phyloP scores from a whole-genome alignment of 2,329 filamentous ascomycete genomes.

The Colletotrichum plurivorum region DNA sequence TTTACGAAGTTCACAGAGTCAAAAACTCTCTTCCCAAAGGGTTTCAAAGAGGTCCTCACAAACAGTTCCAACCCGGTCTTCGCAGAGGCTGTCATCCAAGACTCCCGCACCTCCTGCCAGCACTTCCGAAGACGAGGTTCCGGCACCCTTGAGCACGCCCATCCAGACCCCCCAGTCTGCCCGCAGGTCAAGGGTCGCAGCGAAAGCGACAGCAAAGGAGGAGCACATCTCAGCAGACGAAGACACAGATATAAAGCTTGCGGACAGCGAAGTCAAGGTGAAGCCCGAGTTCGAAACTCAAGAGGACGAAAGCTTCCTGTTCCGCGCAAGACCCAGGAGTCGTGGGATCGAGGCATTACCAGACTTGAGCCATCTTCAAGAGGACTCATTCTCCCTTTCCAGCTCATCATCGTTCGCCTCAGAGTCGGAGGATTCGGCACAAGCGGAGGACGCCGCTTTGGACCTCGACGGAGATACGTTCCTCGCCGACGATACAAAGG shows the following conservation, averaged over 20 bases:
- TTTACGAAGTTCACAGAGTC: not conserved
- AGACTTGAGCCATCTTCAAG: not conserved
- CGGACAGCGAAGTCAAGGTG: not conserved
- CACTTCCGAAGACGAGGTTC: not conserved
- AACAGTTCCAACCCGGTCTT: not conserved
- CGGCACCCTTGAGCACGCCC: constrained; percentile 27
- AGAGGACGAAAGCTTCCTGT: constrained; percentile 52
- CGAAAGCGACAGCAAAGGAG: not conserved
- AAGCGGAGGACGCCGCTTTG: constrained; percentile 9
- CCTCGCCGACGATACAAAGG: constrained; percentile 33
- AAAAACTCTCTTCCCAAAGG: not conserved
- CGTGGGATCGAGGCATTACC: not conserved
- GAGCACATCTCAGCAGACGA: not conserved
- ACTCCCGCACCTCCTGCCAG: not conserved
- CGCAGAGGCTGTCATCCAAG: not conserved
- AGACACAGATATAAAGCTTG: not conserved
- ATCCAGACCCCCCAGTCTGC: constrained; percentile 34
- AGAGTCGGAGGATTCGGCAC: constrained; percentile 3
- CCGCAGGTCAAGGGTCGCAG: not conserved
- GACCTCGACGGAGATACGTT: constrained; percentile 34
- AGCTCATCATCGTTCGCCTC: not conserved
- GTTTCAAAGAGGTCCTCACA: not conserved
- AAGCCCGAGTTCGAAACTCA: constrained; percentile 45
- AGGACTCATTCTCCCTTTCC: constrained; percentile 1
- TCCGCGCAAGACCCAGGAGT: constrained; percentile 43